Evolutionary conservation across 306 rosid genomes (phyloP), one percentile per base, ranked within the genome.

Genomic region (Castanopsis chinensis): DNA sequence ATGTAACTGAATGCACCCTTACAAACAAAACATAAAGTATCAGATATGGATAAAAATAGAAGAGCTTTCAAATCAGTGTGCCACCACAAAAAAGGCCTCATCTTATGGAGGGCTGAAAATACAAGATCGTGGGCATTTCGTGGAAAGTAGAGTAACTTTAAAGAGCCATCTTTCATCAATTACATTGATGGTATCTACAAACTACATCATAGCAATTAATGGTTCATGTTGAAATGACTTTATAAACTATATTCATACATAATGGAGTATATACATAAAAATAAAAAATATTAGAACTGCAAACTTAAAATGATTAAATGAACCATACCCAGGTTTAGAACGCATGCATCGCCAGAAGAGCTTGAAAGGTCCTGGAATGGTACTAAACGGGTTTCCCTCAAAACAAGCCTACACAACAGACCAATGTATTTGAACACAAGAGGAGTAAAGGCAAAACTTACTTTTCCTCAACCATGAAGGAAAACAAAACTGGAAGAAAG

Each of bases 281-380:
- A 78, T 49, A 79, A 45, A 37, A 32, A 5, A 52, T 14, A 52
- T 14, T 69, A 49, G 18, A 80, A 72, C 57, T 65, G 75, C 43
- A 78, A 6, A 12, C 11, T 17, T 60, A 32, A 69, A 30, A 37
- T 41, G 5, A 33, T 60, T 23, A 69, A 30, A 30, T 41, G 4
- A 33, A 41, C 7, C 77, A 74, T 87, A 89, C 91, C 98, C 98
- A 2, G 99, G 98, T 87, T 95, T 93, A 55, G 98, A 93, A n/a
- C 94, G 98, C 98, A 95, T 90, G 90, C 99, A 95, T 73, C 63
- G 85, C 89, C 91, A 95, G 84, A 95, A 95, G 81, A 95, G 99
- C 90, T 91, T 95, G 87, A 95, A 95, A 75, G 97, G 99, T 64
- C 98, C 99, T 17, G 98, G 98, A 82, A 95, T 89, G 12, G 99